Base-by-base conservation (phyloP, 2,329 filamentous ascomycete species). In the Xylariales sp. region DNA sequence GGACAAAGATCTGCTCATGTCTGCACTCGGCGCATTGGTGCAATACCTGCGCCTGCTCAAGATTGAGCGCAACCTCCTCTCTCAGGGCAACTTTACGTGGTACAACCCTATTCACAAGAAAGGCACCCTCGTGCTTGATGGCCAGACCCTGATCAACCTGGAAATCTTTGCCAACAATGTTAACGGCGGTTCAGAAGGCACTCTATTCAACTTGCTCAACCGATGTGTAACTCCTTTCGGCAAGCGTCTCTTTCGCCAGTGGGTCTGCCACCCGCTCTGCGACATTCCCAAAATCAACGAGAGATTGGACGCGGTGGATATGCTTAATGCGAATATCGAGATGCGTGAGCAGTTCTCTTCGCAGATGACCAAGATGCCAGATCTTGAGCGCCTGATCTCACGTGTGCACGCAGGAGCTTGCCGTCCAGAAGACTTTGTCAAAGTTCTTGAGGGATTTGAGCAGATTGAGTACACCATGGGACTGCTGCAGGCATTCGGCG, bases 61-160 rank as follows among this genome's bases (percentile, higher is more conserved):
- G 67, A 82, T 97, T 17, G 93, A 98, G 57, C 78, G 82, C 14
- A 88, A 86, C 40, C 69, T 97, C 6, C 71, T 98, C 29, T 94
- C 88, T 0, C 85, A 96, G 49, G 85, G 87, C 46, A 95, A 94
- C 57, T 96, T 98, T 56, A 78, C 81, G 37, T 84, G 81, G 74
- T 98, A 98, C 60, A 89, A 85, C 56, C 93, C 93, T 1, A 97
- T 98, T 36, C 78, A 80, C 40, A 85, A 85, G 54, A 95, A 96
- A 56, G 88, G 89, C 11, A 97, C 88, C 20, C 69, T 98, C 30
- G 85, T 98, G 8, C 74, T 98, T 1, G 93, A 98, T 52, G 93
- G 93, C 1, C 93, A 98, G 58, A 97, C 90, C 16, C 72, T 98
- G 50, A 94, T 95, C 69, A 98, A 98, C 54, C 80, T 98, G n/a